Evolutionary conservation across 169 alveolate genomes (phyloP), one percentile per base, ranked within the genome.

Genomic region (Cryptosporidium meleagridis): DNA sequence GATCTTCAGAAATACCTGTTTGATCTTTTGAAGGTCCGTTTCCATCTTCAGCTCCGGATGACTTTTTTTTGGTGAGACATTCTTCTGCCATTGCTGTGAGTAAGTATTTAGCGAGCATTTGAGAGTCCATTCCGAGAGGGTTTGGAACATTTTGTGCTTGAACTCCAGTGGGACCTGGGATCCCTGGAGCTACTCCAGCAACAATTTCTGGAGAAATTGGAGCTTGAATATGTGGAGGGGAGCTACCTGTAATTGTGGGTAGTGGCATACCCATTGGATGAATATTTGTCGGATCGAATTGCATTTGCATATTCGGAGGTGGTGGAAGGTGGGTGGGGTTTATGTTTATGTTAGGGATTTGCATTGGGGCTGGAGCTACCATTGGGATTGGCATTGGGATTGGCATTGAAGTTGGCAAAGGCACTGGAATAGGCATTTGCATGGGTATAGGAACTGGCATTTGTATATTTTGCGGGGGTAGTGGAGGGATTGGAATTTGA

Each of bases 31-130:
- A 1, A 26, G 29, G 12, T 44, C 44, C 18, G 3, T 29, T 23
- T 21, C n/a, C 44, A 37, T 59, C 52, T 71, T 52, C 65, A 26
- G 23, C 85, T 23, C 23, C 69, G 39, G 68, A 48, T n/a, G 85
- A 48, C 18, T 73, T 73, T 33, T 80, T 80, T 33, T 80, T 80
- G 18, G n/a, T 31, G 5, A 80, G 8, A 23, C 89, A 80, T 62
- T 80, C 89, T 41, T 80, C 89, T 12, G 89, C 89, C 89, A 80
- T 80, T 61, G 89, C 89, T 37, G 89, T 80, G 9, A 80, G 70
- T n/a, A 80, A 80, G 41, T 80, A 80, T 48, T 80, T 59, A 8
- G 89, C 89, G 18, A 80, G 75, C 75, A 65, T 80, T 29, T 59
- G 89, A 12, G 89, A 80, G 48, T 80, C 89, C 75, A 73, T 55